phyloP scores from a whole-genome alignment of 208 protist species.

The Trypanosoma cruzi region DNA sequence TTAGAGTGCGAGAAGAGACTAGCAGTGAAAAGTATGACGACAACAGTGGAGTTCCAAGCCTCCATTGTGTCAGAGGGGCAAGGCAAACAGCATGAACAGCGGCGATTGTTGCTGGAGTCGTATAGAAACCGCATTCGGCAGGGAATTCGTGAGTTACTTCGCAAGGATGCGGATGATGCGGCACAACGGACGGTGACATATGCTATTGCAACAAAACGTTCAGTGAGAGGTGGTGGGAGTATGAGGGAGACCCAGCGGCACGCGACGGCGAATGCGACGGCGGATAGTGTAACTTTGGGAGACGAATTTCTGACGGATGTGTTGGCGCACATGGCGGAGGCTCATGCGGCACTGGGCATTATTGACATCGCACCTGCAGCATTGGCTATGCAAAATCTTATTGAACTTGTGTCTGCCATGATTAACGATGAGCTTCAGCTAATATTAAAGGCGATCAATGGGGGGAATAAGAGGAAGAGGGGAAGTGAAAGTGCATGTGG shows the following conservation, averaged over 20 bases:
- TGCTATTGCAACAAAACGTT: neutral
- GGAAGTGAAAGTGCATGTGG: neutral
- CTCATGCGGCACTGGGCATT: slow-evolving; percentile 16
- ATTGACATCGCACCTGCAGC: neutral
- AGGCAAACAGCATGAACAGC: neutral
- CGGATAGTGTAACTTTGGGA: no score
- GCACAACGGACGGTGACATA: neutral
- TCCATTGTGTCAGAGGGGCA: neutral
- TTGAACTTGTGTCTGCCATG: slow-evolving; percentile 15
- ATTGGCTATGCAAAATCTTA: slow-evolving; percentile 6
- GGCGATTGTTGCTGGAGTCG: neutral
- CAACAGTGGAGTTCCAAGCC: neutral
- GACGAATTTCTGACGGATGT: neutral
- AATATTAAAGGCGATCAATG: neutral
- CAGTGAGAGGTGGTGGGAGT: neutral
- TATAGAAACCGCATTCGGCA: slow-evolving; percentile 10
- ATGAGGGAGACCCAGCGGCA: neutral
- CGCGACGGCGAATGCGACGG: no score
- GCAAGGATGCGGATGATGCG: slow-evolving; percentile 20
- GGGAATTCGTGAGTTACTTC: slow-evolving; percentile 16
- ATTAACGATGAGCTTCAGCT: slow-evolving; percentile 17
- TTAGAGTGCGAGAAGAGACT: neutral
- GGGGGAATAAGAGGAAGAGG: neutral
- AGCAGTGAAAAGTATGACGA: neutral
- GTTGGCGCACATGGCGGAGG: slow-evolving; percentile 23